Evolutionary conservation across 1,284 basidiomycete genomes (phyloP).

Genomic region (Sanguinoderma infundibulare): DNA sequence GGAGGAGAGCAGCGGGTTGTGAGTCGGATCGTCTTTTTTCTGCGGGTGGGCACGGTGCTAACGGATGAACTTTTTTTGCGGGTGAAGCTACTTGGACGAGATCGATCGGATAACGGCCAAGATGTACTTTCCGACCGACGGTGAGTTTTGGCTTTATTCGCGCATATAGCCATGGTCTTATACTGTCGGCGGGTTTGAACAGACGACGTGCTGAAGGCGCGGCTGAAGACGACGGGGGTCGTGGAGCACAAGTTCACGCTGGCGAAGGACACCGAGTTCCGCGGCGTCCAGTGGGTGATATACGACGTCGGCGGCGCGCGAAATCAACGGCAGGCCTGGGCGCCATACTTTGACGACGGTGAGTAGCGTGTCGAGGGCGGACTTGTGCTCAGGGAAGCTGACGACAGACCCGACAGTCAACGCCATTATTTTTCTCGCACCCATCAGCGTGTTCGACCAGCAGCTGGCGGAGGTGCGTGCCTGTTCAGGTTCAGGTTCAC

Average conservation of each 20-base stretch:
- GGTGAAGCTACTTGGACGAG: constrained; percentile 77
- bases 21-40: constrained; percentile 36
- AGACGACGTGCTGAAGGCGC: constrained; percentile 78
- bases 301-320: constrained; percentile 83
- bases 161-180: no score
- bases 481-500: no score
- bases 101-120: constrained; percentile 78
- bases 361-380: constrained; percentile 22
- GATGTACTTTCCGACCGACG: constrained; percentile 79
- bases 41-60: constrained; percentile 7
- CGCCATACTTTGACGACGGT: constrained; percentile 84
- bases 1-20: constrained; percentile 86
- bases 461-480: constrained; percentile 67
- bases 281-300: constrained; percentile 73
- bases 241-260: constrained; percentile 78
- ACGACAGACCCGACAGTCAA: constrained; percentile 55
- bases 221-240: constrained; percentile 78
- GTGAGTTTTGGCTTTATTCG: constrained; percentile 44
- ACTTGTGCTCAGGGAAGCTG: neutral
- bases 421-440: constrained; percentile 83
- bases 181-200: neutral
- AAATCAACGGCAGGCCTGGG: constrained; percentile 80
- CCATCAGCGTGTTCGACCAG: constrained; percentile 85
- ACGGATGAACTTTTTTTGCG: constrained; percentile 16
- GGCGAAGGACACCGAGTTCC: constrained; percentile 51